Evolutionary conservation across 176 grass and related monocot species (phyloP).

Genomic region (Bromus sterilis): DNA sequence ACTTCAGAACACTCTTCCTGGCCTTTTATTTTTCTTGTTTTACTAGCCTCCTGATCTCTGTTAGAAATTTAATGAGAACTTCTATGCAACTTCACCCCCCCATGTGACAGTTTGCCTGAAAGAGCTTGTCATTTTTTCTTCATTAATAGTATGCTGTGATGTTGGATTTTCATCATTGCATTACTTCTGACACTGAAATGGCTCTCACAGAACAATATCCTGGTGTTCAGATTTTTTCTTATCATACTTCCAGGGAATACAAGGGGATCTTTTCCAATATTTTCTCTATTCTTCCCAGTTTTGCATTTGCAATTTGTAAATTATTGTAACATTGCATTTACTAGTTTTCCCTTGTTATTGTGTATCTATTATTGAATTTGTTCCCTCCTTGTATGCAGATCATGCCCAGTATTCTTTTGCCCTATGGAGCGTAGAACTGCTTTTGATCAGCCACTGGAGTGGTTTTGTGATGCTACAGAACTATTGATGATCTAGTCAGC

Average conservation of each 20-base stretch:
- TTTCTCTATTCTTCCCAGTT: background rate
- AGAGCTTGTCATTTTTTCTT: background rate
- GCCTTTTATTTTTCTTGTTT: background rate
- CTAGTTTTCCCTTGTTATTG: background rate
- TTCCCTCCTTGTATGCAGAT: conserved; percentile 14
- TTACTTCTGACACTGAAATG: background rate
- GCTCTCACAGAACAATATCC: background rate
- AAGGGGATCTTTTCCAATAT: background rate
- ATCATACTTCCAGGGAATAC: background rate
- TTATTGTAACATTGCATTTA: background rate
- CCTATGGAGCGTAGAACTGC: background rate
- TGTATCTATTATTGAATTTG: background rate
- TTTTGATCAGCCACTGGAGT: conserved; percentile 6
- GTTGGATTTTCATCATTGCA: background rate
- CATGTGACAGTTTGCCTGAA: background rate
- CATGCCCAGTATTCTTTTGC: conserved; percentile 28
- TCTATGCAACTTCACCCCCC: background rate
- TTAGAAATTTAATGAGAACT: background rate
- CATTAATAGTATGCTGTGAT: background rate
- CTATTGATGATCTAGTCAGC: conserved; percentile 16
- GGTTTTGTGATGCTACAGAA: conserved; percentile 11
- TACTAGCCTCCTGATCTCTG: background rate
- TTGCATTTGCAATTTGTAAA: background rate
- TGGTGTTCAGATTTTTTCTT: background rate
- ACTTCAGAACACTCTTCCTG: background rate